Evolutionary conservation across 768 basidiomycete species (phyloP), one percentile per base, ranked within the genome.

Genomic region (Multifurca ochricompacta): DNA sequence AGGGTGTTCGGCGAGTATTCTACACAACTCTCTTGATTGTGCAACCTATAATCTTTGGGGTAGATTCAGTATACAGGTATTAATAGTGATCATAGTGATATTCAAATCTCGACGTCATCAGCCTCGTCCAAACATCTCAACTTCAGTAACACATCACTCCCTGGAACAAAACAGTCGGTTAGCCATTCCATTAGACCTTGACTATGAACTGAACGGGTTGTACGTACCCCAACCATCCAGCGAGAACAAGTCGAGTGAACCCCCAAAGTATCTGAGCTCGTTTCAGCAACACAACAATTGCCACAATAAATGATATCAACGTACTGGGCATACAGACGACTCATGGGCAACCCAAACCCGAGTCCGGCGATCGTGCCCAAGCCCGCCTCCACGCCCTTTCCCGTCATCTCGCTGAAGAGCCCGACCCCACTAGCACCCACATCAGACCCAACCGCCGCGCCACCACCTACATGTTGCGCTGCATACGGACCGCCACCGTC

Each of bases 331-430:
- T 87, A 87, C 44, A 88, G 66, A 53, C 75, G 76, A 67, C 85
- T 87, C 87, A 89, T 87, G 10, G 86, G 87, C 49, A 89, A 69
- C 1, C 91, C 91, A 59, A 92, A 94, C 2, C 91, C 91, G 28
- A 94, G 69, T 0, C 91, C 91, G 6, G 91, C 91, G 53, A 94
- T 87, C 3, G 89, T 90, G n/a, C 91, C 91, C 64, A 92, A 71
- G 13, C 87, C 88, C 8, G 80, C 82, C 65, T 89, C 85, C 36
- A 92, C 62, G 6, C 87, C 85, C 62, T 85, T 83, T 0, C 80
- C 78, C 3, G 87, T 82, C 21, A 92, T 88, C 65, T 89, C 89
- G 19, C 78, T 77, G 62, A 92, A 91, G 32, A 92, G 65, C 61
- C 78, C 74, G 43, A 75, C 75, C 9, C 75, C 74, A 37, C 68